These are phyloP conservation scores for Striga asiatica DNA, from an alignment of 257 asterid genomes.

Conservation along the genomic window DNA sequence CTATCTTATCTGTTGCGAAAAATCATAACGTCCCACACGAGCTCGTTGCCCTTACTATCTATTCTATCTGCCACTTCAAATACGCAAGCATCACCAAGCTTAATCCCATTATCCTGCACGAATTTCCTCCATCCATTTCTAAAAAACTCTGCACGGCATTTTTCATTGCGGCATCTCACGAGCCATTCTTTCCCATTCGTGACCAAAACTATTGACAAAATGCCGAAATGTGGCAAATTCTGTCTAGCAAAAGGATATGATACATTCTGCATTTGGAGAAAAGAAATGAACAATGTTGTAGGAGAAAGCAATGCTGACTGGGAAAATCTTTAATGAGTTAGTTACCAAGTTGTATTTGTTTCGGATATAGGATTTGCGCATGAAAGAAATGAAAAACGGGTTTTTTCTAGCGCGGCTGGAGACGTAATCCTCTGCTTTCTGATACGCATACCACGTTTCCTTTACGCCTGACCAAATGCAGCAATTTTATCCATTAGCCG, in stretches of 20 bases:
- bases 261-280: neutral
- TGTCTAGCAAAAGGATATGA: neutral
- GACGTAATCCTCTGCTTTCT: neutral
- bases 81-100: neutral
- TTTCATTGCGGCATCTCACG: neutral
- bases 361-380: neutral
- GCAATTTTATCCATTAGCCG: too few species aligned
- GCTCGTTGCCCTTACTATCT: neutral
- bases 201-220: neutral
- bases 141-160: neutral
- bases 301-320: too few species aligned
- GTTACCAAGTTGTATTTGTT: neutral
- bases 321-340: neutral
- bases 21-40: neutral
- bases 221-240: neutral
- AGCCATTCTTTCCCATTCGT: neutral
- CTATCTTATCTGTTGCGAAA: neutral
- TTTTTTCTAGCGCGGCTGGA: neutral
- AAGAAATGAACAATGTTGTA: neutral
- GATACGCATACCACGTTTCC: neutral
- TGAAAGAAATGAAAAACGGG: neutral
- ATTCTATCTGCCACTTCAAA: neutral
- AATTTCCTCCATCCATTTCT: neutral
- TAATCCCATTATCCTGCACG: neutral
- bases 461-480: too few species aligned